A percentile compares a stretch with the other conserved stretches of the same genome.
phyloP scores from a whole-genome alignment of 805 yeast species.

The Candida fluviatilis region DNA sequence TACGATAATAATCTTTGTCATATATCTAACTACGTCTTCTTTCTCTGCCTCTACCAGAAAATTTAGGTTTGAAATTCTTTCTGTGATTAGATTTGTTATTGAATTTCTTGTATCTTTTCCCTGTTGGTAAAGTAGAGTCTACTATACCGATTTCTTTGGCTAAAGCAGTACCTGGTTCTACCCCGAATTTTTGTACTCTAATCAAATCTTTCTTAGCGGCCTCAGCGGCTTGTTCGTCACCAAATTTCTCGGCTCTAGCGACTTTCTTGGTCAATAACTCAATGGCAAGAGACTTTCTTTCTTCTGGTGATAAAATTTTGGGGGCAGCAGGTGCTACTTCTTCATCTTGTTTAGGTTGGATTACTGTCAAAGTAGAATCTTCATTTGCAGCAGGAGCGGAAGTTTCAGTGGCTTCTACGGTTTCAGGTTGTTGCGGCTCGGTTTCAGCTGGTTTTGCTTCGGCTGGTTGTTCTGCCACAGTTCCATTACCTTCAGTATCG shows the following conservation, averaged over 20 bases:
- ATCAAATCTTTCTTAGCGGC: constrained; percentile 58
- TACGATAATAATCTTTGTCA: too few relatives aligned
- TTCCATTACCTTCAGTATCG: constrained; percentile 15
- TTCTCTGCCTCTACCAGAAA: constrained; percentile 3
- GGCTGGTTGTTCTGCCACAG: constrained; percentile 13
- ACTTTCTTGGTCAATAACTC: constrained; percentile 65
- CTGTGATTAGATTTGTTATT: not conserved
- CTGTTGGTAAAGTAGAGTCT: constrained; percentile 27
- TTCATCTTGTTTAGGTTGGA: constrained; percentile 12
- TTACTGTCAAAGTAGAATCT: constrained; percentile 12
- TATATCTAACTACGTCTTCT: constrained; percentile 2
- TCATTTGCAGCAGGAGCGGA: constrained; percentile 8
- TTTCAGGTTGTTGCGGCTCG: constrained; percentile 9
- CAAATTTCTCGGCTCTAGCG: constrained; percentile 73
- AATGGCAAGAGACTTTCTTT: constrained; percentile 63
- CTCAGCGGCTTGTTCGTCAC: constrained; percentile 53
- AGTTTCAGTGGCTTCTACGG: constrained; percentile 9
- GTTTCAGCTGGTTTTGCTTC: constrained; percentile 7
- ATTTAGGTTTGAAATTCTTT: constrained; percentile 3
- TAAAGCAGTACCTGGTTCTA: constrained; percentile 59
- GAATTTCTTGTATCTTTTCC: constrained; percentile 6
- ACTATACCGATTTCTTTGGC: constrained; percentile 65
- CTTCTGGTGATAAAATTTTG: constrained; percentile 56
- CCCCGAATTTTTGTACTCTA: constrained; percentile 82
- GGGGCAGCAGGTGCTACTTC: constrained; percentile 29